Evolutionary conservation across 1,139 yeast species (phyloP).

Genomic region (Debaryomycetaceae sp.): DNA sequence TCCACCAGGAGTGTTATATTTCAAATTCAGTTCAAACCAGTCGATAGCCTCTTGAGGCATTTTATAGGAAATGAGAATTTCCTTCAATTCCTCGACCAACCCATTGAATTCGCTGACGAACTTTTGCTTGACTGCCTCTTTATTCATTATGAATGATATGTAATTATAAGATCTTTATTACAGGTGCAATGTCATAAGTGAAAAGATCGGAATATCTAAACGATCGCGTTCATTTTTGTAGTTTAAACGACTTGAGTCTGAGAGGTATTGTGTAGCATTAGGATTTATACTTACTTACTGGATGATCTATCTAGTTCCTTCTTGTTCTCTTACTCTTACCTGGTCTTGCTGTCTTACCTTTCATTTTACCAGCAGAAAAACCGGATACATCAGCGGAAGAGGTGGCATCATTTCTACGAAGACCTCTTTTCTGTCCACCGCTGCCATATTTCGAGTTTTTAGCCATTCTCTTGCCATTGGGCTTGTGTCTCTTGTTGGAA

Average conservation of each 20-base stretch:
- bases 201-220: background rate
- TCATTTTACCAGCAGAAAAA: slow-evolving; percentile 56
- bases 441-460: slow-evolving; percentile 61
- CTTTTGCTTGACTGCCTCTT: slow-evolving; percentile 48
- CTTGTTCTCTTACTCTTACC: slow-evolving; percentile 66
- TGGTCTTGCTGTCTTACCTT: slow-evolving; percentile 55
- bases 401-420: slow-evolving; percentile 69
- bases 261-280: background rate
- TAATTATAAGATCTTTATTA: no score
- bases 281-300: background rate
- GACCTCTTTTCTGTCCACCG: slow-evolving; percentile 78
- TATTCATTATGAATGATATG: slow-evolving; percentile 19
- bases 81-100: slow-evolving; percentile 72
- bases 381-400: slow-evolving; percentile 71
- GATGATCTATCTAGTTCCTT: slow-evolving; percentile 14
- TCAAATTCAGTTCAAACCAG: slow-evolving; percentile 75
- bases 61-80: slow-evolving; percentile 62
- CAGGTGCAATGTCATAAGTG: background rate
- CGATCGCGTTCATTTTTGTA: slow-evolving; percentile 1
- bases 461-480: slow-evolving; percentile 60
- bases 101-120: slow-evolving; percentile 75
- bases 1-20: slow-evolving; percentile 94
- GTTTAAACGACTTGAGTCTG: background rate
- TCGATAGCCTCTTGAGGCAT: slow-evolving; percentile 84
- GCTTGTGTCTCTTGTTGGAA: slow-evolving; percentile 45